These are phyloP conservation scores for Carpinus fangiana DNA, from an alignment of 306 rosid species.

Conservation along the genomic window DNA sequence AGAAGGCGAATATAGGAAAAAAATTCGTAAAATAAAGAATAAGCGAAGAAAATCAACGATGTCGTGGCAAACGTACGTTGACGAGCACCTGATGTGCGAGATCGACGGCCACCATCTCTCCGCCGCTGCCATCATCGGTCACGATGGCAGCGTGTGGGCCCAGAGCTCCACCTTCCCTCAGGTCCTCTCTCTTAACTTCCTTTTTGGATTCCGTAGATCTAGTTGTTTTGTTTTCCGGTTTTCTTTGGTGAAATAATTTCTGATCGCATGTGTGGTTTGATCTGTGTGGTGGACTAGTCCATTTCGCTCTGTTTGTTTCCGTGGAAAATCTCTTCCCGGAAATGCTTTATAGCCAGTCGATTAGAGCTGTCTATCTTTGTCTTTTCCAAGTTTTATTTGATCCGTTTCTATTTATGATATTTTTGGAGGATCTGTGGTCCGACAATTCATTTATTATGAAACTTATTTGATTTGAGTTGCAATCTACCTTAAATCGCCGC, in stretches of 20 bases:
- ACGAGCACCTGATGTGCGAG: slow-evolving; percentile 61
- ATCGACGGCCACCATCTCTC: slow-evolving; percentile 54
- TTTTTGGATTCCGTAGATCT: background rate
- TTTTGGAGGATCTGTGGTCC: background rate
- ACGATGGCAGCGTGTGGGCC: slow-evolving; percentile 59
- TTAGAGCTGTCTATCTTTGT: background rate
- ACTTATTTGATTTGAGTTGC: background rate
- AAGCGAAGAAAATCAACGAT: slow-evolving; percentile 23
- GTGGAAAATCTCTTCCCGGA: background rate
- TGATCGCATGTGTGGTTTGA: background rate
- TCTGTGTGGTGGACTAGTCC: background rate
- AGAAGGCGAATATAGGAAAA: background rate
- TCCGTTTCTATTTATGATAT: background rate
- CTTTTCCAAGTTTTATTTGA: background rate
- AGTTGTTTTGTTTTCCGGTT: background rate
- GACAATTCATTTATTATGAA: background rate
- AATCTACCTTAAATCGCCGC: background rate
- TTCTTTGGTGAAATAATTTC: background rate
- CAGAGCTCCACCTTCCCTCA: slow-evolving; percentile 54
- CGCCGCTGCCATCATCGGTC: slow-evolving; percentile 58
- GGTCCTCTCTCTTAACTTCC: slow-evolving; percentile 27
- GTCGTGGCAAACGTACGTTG: slow-evolving; percentile 71
- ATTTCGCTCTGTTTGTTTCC: background rate
- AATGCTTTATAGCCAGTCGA: background rate
- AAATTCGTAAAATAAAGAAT: background rate